Percentiles rank a stretch among this genome's conserved stretches.
Evolutionary conservation across 768 basidiomycete species (phyloP).

Genomic region (Nevesoporus exiguus): DNA sequence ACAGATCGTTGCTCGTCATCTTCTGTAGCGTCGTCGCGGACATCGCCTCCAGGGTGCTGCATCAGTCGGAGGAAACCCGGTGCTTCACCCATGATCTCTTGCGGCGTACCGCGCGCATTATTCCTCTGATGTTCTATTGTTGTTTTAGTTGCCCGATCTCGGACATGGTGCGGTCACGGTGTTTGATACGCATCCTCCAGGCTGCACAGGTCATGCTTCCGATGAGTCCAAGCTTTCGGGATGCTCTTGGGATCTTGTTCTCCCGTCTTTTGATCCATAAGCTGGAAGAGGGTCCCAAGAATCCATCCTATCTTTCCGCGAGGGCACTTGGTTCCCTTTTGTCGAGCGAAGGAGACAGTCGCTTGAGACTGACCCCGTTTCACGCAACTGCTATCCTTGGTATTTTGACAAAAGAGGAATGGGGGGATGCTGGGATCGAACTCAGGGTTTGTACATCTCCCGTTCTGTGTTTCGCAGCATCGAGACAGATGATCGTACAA

Average conservation of each 20-base stretch:
- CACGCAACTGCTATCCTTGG: constrained; percentile 34
- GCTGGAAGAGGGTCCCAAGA: constrained; percentile 41
- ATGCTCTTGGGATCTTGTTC: constrained; percentile 33
- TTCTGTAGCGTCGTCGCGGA: constrained; percentile 48
- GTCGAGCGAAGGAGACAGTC: constrained; percentile 24
- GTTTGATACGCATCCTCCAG: constrained; percentile 41
- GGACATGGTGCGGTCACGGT: constrained; percentile 33
- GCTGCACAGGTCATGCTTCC: constrained; percentile 26
- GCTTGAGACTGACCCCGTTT: constrained; percentile 32
- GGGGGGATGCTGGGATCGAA: constrained; percentile 33
- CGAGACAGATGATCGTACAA: constrained; percentile 13
- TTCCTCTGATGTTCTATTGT: constrained; percentile 41
- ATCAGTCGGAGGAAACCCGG: constrained; percentile 41
- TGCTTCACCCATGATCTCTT: constrained; percentile 50
- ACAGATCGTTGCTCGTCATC: constrained; percentile 39
- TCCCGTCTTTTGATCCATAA: constrained; percentile 32
- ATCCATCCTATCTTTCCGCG: constrained; percentile 13
- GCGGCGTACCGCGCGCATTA: constrained; percentile 39
- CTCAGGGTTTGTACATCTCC: constrained; percentile 30
- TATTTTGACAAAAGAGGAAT: constrained; percentile 38
- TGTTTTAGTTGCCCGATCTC: constrained; percentile 38
- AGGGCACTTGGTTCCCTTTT: constrained; percentile 21
- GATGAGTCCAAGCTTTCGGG: constrained; percentile 21
- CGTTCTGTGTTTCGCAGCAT: background rate
- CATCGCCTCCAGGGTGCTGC: constrained; percentile 40